A percentile compares a stretch with the other conserved stretches of the same genome.
Evolutionary conservation across 306 rosid genomes (phyloP).

Genomic region (Corylus heterophylla): DNA sequence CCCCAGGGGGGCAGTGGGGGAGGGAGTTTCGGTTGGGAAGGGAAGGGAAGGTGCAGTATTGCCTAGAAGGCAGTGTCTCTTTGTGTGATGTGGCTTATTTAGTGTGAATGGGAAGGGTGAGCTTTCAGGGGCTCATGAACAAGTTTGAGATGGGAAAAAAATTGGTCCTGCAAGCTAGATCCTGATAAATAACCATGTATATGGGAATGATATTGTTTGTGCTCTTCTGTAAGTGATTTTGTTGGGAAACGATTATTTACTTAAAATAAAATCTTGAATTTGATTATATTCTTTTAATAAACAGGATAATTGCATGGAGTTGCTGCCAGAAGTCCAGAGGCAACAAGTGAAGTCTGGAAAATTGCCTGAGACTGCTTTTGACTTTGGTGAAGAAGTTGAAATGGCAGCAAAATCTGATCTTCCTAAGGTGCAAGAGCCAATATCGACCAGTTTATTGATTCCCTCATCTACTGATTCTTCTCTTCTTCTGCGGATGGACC

Average conservation of each 20-base stretch:
- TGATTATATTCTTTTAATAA: slow-evolving; percentile 31
- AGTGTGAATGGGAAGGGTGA: neutral
- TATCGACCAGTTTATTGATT: slow-evolving; percentile 64
- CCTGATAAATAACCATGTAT: neutral
- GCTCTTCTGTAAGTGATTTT: neutral
- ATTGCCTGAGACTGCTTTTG: slow-evolving; percentile 39
- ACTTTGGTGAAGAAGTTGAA: slow-evolving; percentile 47
- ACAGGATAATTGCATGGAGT: slow-evolving; percentile 85
- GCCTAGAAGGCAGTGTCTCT: neutral
- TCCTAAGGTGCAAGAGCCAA: slow-evolving; percentile 47
- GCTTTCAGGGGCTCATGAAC: neutral
- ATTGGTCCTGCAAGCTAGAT: slow-evolving; percentile 1
- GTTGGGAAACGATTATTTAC: neutral
- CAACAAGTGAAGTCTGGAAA: slow-evolving; percentile 64
- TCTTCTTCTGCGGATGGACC: slow-evolving; percentile 34
- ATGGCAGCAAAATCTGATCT: slow-evolving; percentile 43
- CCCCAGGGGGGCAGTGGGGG: neutral
- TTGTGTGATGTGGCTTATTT: neutral
- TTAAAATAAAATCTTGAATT: slow-evolving; percentile 5
- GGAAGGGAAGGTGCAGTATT: neutral
- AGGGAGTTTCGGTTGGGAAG: neutral
- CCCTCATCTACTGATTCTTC: slow-evolving; percentile 56
- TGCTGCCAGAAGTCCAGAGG: slow-evolving; percentile 84
- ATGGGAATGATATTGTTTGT: neutral
- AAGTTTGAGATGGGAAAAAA: neutral